Conservation (phyloP, 495 filamentous ascomycete genomes). For the Saxispiralis lemnorum region DNA sequence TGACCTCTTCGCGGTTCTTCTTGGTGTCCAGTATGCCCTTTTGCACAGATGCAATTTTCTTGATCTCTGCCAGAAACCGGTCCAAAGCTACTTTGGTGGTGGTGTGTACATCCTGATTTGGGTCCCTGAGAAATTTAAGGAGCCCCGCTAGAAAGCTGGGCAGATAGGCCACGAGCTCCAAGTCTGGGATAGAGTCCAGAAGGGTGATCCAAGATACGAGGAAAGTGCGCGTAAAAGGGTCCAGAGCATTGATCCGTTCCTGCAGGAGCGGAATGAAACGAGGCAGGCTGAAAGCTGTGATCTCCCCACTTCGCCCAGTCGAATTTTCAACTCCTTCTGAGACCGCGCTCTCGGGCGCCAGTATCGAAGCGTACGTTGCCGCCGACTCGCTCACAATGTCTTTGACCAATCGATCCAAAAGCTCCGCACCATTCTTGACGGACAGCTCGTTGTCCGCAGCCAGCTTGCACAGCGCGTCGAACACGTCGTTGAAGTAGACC, state of each 20-base stretch:
- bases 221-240: conserved; percentile 87
- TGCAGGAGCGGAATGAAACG: conserved; percentile 84
- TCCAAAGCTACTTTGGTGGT: conserved; percentile 83
- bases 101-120: conserved; percentile 81
- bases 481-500: conserved; percentile 93
- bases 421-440: conserved; percentile 94
- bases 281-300: conserved; percentile 80
- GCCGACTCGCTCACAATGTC: conserved; percentile 96
- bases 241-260: conserved; percentile 81
- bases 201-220: conserved; percentile 91
- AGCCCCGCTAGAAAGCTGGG: conserved; percentile 84
- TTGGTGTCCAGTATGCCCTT: conserved; percentile 79
- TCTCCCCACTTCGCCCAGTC: conserved; percentile 21
- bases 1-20: conserved; percentile 40
- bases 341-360: conserved; percentile 38
- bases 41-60: conserved; percentile 78
- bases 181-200: conserved; percentile 88
- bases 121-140: conserved; percentile 80
- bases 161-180: conserved; percentile 83
- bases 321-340: conserved; percentile 20
- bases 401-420: conserved; percentile 89
- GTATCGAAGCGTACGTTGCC: conserved; percentile 78
- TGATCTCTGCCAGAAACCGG: conserved; percentile 83
- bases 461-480: conserved; percentile 93
- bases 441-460: conserved; percentile 91